Conservation (phyloP, 2,329 filamentous ascomycete species). For the Mariannaea elegans region DNA sequence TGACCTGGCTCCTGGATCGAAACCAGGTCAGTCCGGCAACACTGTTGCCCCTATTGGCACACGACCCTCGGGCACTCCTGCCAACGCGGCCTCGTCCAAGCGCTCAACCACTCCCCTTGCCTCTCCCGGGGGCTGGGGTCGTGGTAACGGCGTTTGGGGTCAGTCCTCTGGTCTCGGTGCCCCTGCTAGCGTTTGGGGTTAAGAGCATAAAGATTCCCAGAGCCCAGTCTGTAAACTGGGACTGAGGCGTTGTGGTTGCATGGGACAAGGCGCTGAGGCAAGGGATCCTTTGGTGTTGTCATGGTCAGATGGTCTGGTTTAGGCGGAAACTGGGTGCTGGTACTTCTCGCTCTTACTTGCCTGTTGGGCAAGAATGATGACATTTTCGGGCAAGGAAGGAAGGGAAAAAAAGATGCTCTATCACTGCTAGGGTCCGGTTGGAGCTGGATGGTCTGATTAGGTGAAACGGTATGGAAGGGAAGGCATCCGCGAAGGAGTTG, state of each 20-base stretch:
- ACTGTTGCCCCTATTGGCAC: slow-evolving; percentile 94
- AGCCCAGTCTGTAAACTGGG: slow-evolving; percentile 9
- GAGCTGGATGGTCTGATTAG: slow-evolving; percentile 31
- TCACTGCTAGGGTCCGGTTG: slow-evolving; percentile 30
- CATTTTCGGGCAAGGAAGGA: slow-evolving; percentile 14
- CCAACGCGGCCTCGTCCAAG: slow-evolving; percentile 65
- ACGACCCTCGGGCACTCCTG: slow-evolving; percentile 73
- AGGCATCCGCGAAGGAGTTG: slow-evolving; percentile 42
- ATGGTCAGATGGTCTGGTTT: slow-evolving; percentile 32
- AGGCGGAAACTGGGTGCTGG: slow-evolving; percentile 16
- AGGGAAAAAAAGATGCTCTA: slow-evolving; percentile 24
- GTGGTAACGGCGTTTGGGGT: slow-evolving; percentile 85
- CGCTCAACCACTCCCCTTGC: slow-evolving; percentile 89
- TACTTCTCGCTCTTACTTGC: slow-evolving; percentile 17
- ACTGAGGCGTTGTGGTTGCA: slow-evolving; percentile 35
- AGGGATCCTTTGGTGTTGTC: slow-evolving; percentile 34
- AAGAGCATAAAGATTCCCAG: slow-evolving; percentile 38
- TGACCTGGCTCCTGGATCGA: slow-evolving; percentile 62
- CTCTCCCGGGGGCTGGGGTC: slow-evolving; percentile 88
- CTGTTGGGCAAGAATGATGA: slow-evolving; percentile 16
- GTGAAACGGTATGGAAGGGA: slow-evolving; percentile 33
- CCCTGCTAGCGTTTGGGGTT: slow-evolving; percentile 95
- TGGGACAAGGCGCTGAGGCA: slow-evolving; percentile 41
- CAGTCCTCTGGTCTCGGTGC: slow-evolving; percentile 83
- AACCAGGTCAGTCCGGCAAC: slow-evolving; percentile 63